These are phyloP conservation scores for Plasmodium falciparum DNA, from an alignment of 169 alveolate genomes.

Conservation along the genomic window DNA sequence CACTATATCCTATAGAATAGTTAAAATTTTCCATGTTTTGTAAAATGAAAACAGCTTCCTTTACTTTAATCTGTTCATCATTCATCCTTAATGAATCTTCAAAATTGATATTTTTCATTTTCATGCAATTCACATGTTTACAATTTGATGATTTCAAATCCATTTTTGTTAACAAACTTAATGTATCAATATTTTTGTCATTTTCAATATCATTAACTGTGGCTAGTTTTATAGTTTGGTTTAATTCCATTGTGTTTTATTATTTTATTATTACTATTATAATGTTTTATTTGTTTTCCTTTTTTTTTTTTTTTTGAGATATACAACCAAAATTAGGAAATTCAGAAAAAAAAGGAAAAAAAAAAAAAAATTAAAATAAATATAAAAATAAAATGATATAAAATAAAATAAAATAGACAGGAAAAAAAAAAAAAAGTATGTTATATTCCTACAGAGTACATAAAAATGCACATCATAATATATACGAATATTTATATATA, in stretches of 20 bases:
- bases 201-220: conserved; percentile 68
- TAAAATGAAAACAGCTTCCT: conserved; percentile 67
- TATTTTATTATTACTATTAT: background rate
- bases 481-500: too few species aligned
- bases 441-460: too few species aligned
- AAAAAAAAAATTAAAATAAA: too few species aligned
- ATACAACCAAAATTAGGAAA: background rate
- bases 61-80: conserved; percentile 73
- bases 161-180: conserved; percentile 60
- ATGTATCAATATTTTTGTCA: conserved; percentile 59
- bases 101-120: conserved; percentile 39
- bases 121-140: conserved; percentile 22
- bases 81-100: conserved; percentile 59
- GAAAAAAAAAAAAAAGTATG: too few species aligned
- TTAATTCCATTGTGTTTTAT: conserved; percentile 33
- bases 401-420: too few species aligned
- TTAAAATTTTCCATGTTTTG: conserved; percentile 71
- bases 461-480: too few species aligned
- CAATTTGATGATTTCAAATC: conserved; percentile 35
- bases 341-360: background rate
- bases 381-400: too few species aligned
- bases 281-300: background rate
- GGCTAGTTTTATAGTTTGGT: conserved; percentile 37
- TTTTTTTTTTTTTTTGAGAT: background rate
- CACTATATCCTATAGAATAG: conserved; percentile 71